Evolutionary conservation across 2,329 filamentous ascomycete genomes (phyloP), one percentile per base, ranked within the genome.

Genomic region (Coleophoma cylindrospora): DNA sequence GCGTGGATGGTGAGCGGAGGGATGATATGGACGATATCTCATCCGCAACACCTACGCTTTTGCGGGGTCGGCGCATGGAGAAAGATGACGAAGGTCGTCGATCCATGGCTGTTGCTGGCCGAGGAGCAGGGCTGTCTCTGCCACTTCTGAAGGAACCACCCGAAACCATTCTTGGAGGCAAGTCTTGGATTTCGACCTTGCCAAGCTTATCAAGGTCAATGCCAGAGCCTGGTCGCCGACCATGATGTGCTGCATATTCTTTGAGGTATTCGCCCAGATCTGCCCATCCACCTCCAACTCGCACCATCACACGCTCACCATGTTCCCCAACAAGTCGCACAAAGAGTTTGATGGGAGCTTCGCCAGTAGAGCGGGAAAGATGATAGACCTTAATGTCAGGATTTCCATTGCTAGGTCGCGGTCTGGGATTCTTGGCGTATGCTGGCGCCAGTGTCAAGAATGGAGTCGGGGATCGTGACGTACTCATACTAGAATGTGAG

Each of bases 281-380:
- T 13, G 91, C 91, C 94, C 94, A 99, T n/a, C 94, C 94, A 52
- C 94, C 94, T 12, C 94, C 94, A 12, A 99, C 92, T 34, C 94
- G 87, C 8, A 99, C 94, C 94, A 99, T 97, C 54, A 97, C 91
- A 47, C 94, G 84, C 68, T 97, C 91, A 14, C 89, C 89, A 50
- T 83, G 79, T 66, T 96, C 91, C 45, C 94, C 94, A 2, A 99
- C 91, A 2, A 91, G 84, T 14, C 94, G 87, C 47, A 99, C 91
- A 62, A 95, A 95, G 5, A 99, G 80, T 69, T 96, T 97, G 64
- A 96, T 91, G 0, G 94, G 94, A 12, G 89, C 82, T 56, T 94
- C 86, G 50, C 89, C 89, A 34, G 86, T 90, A 15, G 87, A 84
- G 44, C 91, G 83, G 13, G 89, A 90, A 36, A 99, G 79, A 68